Conservation (phyloP, 1,139 yeast species). For the Entelexis sorbosivorans region DNA sequence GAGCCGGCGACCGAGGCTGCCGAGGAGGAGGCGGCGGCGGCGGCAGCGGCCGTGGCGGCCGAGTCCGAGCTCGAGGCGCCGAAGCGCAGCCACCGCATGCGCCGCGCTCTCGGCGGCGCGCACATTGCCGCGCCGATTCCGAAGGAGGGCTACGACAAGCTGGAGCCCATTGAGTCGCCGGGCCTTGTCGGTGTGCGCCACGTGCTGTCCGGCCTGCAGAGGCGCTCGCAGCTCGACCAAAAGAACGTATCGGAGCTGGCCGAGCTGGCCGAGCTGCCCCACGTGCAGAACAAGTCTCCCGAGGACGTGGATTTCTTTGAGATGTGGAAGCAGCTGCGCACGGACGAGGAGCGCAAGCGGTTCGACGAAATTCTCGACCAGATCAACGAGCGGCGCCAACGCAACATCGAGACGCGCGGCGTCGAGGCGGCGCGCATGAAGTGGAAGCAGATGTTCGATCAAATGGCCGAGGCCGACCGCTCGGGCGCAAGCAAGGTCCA, state of each 20-base stretch:
- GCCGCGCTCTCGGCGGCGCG: slow-evolving; percentile 7
- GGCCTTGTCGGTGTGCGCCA: slow-evolving; percentile 76
- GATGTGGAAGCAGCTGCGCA: slow-evolving; percentile 38
- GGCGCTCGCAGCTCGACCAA: slow-evolving; percentile 22
- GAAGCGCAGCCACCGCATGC: slow-evolving; percentile 4
- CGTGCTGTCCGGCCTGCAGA: slow-evolving; percentile 53
- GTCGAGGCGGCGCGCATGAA: slow-evolving; percentile 76
- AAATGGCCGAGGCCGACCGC: slow-evolving; percentile 41
- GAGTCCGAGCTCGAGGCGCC: background rate
- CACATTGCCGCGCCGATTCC: slow-evolving; percentile 29
- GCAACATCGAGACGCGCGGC: slow-evolving; percentile 63
- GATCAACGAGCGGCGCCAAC: slow-evolving; percentile 66
- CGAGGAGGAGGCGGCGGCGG: background rate
- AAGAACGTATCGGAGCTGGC: slow-evolving; percentile 7
- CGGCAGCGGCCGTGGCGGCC: too few relatives aligned
- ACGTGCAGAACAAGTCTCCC: slow-evolving; percentile 30
- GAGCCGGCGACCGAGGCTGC: background rate
- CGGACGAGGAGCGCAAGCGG: slow-evolving; percentile 41
- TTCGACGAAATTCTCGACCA: slow-evolving; percentile 59
- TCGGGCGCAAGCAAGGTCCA: slow-evolving; percentile 41
- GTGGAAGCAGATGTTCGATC: slow-evolving; percentile 79
- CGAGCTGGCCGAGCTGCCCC: slow-evolving; percentile 25
- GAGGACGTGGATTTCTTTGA: slow-evolving; percentile 51
- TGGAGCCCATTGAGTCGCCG: slow-evolving; percentile 62
- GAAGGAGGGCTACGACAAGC: slow-evolving; percentile 44